These are phyloP conservation scores for Sphagnum fallax DNA, from an alignment of 228 moss, liverwort and hornwort genomes.

Conservation along the genomic window DNA sequence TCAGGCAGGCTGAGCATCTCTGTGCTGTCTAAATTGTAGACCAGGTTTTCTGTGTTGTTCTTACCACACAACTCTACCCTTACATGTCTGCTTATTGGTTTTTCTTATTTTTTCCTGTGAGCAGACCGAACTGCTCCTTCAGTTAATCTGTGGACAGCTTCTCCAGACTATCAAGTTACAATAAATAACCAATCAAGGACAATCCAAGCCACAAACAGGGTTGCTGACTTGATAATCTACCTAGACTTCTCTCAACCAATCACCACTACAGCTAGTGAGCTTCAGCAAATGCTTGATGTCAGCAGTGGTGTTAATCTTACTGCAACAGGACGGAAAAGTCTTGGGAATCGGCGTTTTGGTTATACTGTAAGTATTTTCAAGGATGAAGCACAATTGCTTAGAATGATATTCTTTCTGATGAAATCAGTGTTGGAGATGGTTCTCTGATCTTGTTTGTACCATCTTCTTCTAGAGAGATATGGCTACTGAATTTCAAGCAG, in stretches of 20 bases:
- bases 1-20: background rate
- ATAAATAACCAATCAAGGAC: conserved; percentile 49
- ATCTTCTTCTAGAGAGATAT: too few species aligned
- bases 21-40: too few species aligned
- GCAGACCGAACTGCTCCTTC: conserved; percentile 64
- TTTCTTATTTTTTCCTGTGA: background rate
- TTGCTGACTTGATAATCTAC: conserved; percentile 46
- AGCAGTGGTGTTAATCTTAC: conserved; percentile 32
- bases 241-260: conserved; percentile 69
- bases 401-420: too few species aligned
- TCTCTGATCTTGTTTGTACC: too few species aligned
- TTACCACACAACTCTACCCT: too few species aligned
- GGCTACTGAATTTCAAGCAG: too few species aligned
- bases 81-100: too few species aligned
- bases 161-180: conserved; percentile 51
- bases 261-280: conserved; percentile 25
- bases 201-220: conserved; percentile 53
- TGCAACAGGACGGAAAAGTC: conserved; percentile 39
- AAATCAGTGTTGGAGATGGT: too few species aligned
- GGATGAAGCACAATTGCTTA: background rate
- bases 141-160: conserved; percentile 65
- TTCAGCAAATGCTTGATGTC: conserved; percentile 37
- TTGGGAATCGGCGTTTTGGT: conserved; percentile 56
- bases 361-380: conserved; percentile 24
- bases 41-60: too few species aligned